Conservation (phyloP, 2,329 filamentous ascomycete genomes). For the Epichloe bromicola region DNA sequence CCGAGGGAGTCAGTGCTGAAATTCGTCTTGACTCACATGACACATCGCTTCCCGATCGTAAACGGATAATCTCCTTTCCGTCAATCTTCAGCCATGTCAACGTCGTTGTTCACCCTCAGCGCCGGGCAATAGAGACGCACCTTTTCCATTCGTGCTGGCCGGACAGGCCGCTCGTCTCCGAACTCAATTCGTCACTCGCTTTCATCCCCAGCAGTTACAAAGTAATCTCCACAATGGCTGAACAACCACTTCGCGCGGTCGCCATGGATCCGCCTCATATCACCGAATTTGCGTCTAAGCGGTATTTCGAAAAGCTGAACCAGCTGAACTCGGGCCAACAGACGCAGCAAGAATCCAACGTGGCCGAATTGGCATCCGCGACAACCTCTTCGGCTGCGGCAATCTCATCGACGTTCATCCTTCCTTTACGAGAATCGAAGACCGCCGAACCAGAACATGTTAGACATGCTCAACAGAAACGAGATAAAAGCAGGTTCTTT, state of each 20-base stretch:
- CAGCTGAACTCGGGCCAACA: conserved; percentile 36
- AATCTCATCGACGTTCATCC: conserved; percentile 32
- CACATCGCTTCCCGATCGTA: not conserved
- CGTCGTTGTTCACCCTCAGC: conserved; percentile 8
- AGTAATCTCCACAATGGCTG: conserved; percentile 18
- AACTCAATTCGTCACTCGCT: conserved; percentile 11
- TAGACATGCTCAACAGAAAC: conserved; percentile 22
- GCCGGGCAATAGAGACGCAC: conserved; percentile 21
- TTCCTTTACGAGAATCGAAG: conserved; percentile 33
- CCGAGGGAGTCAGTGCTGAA: no score
- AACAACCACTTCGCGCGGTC: conserved; percentile 15
- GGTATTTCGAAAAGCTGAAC: conserved; percentile 49
- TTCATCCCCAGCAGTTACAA: conserved; percentile 3
- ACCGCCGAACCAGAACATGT: conserved; percentile 17
- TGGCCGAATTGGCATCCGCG: not conserved
- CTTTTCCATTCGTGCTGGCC: conserved; percentile 16
- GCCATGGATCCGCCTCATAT: conserved; percentile 50
- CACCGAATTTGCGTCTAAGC: conserved; percentile 53
- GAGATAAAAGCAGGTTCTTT: conserved; percentile 30
- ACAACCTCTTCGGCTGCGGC: conserved; percentile 11
- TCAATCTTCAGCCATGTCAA: conserved; percentile 17
- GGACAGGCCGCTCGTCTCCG: conserved; percentile 11
- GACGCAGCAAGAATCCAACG: conserved; percentile 25
- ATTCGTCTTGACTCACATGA: not conserved
- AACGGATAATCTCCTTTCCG: not conserved